Evolutionary conservation across 2,329 filamentous ascomycete species (phyloP), one percentile per base, ranked within the genome.

Genomic region (Curvularia spicifera): DNA sequence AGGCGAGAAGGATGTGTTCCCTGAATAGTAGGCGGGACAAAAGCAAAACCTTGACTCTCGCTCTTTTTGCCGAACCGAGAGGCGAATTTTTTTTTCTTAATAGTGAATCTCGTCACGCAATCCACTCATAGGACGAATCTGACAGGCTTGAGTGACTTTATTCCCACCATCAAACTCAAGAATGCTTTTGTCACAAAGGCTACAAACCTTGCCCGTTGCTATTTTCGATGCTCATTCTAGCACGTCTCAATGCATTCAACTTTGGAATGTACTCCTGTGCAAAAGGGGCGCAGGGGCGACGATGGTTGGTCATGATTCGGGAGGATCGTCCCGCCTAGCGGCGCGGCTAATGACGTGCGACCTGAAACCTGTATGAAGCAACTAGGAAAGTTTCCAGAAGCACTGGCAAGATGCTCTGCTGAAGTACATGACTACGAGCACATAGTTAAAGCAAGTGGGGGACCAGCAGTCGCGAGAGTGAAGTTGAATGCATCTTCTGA

Each of bases 341-440:
- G 26, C 55, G 54, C 64, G 56, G 56, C 62, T 64, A 59, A 67
- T 65, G 66, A 68, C 62, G 64, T 67, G 66, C 59, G 49, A 67
- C 57, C 28, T 64, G 66, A 68, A 68, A 68, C 64, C 42, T 51
- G 61, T 43, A 61, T 59, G 62, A 64, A 64, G 58, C 62, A 67
- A 63, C 53, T 57, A 53, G 56, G 57, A 63, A 51, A 60, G 53
- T 48, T 63, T 63, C 54, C 44, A 57, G 51, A 52, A 42, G 39
- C 44, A 37, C n/a, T 45, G 52, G 39, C 42, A 44, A 51, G 51
- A 35, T 40, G n/a, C 29, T 8, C 9, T 29, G 28, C 5, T 18
- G 29, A 18, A 37, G 5, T 18, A 7, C 15, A 37, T 37, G 35
- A 8, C 15, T n/a, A 9, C 7, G 13, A 9, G n/a, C 22, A 15